phyloP scores from a whole-genome alignment of 352 stramenopile species.

The Pythium aquatile region DNA sequence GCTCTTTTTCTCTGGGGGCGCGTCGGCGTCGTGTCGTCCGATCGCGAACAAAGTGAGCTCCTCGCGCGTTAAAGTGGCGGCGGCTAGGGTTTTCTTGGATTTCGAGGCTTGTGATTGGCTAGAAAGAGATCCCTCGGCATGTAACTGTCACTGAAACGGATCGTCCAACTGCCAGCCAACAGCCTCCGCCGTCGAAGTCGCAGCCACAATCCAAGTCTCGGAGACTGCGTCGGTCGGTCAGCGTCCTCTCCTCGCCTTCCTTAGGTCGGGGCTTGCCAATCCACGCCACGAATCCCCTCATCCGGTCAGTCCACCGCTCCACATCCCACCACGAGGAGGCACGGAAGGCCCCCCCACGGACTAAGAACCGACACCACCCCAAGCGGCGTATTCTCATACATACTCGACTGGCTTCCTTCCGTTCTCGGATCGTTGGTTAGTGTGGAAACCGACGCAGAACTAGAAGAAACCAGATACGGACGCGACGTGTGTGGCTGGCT shows the following conservation, averaged over 20 bases:
- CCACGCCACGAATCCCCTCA: background rate
- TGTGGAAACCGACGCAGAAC: slow-evolving; percentile 3
- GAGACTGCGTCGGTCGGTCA: background rate
- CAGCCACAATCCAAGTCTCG: slow-evolving; percentile 4
- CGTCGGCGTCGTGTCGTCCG: background rate
- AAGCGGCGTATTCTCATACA: too few species aligned
- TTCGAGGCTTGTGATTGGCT: slow-evolving; percentile 14
- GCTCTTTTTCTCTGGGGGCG: background rate
- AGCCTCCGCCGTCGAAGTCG: slow-evolving; percentile 10
- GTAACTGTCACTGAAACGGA: slow-evolving; percentile 29
- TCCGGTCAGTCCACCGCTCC: background rate
- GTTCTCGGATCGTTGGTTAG: background rate
- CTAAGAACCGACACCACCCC: background rate
- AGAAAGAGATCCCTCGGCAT: slow-evolving; percentile 7
- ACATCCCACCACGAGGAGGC: background rate
- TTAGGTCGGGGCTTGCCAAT: background rate
- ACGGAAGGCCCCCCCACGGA: background rate
- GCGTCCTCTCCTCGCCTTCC: background rate
- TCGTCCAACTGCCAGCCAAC: slow-evolving; percentile 29
- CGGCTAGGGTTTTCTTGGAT: background rate
- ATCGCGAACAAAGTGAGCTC: slow-evolving; percentile 10
- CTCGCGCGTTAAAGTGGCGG: slow-evolving; percentile 9
- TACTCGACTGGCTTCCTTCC: slow-evolving; percentile 2
- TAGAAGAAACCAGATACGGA: background rate
- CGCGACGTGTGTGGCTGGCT: background rate